Percentiles rank a stretch among this genome's conserved stretches.
These are phyloP conservation scores for Globisporangium camurandrum DNA, from an alignment of 352 stramenopile species.

Conservation along the genomic window DNA sequence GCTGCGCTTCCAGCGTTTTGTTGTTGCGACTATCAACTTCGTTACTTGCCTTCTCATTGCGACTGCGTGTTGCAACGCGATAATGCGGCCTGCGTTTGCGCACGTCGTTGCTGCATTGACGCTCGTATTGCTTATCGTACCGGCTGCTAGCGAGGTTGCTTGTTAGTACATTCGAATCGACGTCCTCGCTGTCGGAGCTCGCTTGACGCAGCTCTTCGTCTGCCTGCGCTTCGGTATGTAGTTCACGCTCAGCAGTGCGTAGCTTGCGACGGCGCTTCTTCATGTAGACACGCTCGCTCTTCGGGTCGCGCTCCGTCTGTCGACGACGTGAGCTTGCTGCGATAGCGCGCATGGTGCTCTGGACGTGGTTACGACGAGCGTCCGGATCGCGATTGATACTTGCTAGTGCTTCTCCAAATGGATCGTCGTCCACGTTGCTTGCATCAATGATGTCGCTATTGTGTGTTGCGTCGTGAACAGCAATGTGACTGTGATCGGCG, in stretches of 20 bases:
- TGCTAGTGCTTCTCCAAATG: no score
- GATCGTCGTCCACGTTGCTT: background rate
- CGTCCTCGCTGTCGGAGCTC: background rate
- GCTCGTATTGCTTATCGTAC: no score
- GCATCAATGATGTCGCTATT: background rate
- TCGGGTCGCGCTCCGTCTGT: no score
- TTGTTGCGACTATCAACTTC: background rate
- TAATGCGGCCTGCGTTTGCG: no score
- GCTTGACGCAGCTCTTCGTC: background rate
- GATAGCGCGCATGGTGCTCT: background rate
- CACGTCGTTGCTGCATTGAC: no score
- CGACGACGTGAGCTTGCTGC: no score
- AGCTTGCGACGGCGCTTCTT: background rate
- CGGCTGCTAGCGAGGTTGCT: background rate
- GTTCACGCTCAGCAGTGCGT: background rate
- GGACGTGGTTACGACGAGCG: background rate
- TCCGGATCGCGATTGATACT: background rate
- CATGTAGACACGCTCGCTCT: background rate
- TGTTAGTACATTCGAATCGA: background rate
- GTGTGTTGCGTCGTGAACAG: background rate
- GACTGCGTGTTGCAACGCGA: no score
- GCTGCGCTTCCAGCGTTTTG: background rate
- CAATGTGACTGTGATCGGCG: no score
- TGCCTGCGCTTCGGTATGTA: background rate
- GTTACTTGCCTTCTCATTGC: background rate